Conservation (phyloP, 306 rosid genomes). For the Ochetophila trinervis region DNA sequence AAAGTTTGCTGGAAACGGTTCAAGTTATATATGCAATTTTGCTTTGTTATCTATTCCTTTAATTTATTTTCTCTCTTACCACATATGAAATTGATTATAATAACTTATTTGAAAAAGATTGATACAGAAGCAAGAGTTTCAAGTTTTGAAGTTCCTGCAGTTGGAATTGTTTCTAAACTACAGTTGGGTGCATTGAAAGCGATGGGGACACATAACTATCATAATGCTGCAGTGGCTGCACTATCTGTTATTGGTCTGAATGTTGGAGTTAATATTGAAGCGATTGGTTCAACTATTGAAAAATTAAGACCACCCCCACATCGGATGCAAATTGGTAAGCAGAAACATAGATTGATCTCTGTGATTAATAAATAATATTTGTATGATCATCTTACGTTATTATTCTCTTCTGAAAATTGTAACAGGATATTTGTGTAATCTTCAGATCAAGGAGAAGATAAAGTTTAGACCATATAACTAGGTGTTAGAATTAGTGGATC, state of each 20-base stretch:
- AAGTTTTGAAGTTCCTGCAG: slow-evolving; percentile 29
- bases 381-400: too few relatives aligned
- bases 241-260: slow-evolving; percentile 25
- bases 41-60: background rate
- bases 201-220: slow-evolving; percentile 29
- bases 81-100: background rate
- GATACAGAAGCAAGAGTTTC: slow-evolving; percentile 24
- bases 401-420: too few relatives aligned
- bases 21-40: background rate
- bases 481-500: too few relatives aligned
- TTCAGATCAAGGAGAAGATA: too few relatives aligned
- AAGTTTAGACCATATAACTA: too few relatives aligned
- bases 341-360: slow-evolving; percentile 6
- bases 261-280: slow-evolving; percentile 24
- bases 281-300: slow-evolving; percentile 24
- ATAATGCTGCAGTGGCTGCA: slow-evolving; percentile 35
- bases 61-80: background rate
- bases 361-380: background rate
- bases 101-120: slow-evolving; percentile 10
- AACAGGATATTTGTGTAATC: too few relatives aligned
- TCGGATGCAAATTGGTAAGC: slow-evolving; percentile 35
- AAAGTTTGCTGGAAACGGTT: background rate
- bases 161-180: slow-evolving; percentile 24
- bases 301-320: slow-evolving; percentile 28
- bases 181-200: slow-evolving; percentile 26